A percentile compares a stretch with the other conserved stretches of the same genome.
phyloP scores from a whole-genome alignment of 768 basidiomycete species.

The Russula vinacea region DNA sequence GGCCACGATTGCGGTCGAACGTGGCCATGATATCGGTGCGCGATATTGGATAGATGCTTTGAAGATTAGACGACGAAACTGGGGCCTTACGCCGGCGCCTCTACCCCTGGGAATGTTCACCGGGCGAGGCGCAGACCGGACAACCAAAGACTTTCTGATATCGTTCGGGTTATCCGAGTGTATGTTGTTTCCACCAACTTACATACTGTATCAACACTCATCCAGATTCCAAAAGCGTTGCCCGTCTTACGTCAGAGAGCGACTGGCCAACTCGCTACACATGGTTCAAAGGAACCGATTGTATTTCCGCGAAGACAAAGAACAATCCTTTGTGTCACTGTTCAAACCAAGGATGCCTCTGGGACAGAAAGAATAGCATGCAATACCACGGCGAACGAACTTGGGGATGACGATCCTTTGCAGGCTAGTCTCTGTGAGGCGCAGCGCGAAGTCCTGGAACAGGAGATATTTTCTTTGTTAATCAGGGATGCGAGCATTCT shows the following conservation, averaged over 20 bases:
- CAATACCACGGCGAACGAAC: constrained; percentile 6
- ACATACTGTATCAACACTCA: constrained; percentile 14
- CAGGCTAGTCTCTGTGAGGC: constrained; percentile 54
- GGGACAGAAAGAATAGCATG: constrained; percentile 33
- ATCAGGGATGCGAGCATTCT: constrained; percentile 74
- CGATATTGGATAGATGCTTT: constrained; percentile 82
- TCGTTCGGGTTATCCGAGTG: constrained; percentile 82
- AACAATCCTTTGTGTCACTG: constrained; percentile 59
- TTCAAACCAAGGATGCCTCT: constrained; percentile 40
- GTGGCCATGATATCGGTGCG: constrained; percentile 57
- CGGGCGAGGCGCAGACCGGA: constrained; percentile 76
- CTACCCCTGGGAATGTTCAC: constrained; percentile 65
- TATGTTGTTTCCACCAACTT: constrained; percentile 41
- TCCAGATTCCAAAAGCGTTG: constrained; percentile 48
- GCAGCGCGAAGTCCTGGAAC: constrained; percentile 72
- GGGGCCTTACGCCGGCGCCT: constrained; percentile 78
- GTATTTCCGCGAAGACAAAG: constrained; percentile 53
- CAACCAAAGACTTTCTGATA: constrained; percentile 76
- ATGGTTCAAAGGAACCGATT: constrained; percentile 35
- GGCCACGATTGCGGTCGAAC: constrained; percentile 68
- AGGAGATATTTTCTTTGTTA: constrained; percentile 72
- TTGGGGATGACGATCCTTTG: constrained; percentile 31
- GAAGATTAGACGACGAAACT: constrained; percentile 70
- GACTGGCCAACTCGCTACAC: constrained; percentile 61
- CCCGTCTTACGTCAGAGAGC: constrained; percentile 62